Base-by-base conservation (phyloP, 2,329 filamentous ascomycete species). In the Alternaria gaisen region DNA sequence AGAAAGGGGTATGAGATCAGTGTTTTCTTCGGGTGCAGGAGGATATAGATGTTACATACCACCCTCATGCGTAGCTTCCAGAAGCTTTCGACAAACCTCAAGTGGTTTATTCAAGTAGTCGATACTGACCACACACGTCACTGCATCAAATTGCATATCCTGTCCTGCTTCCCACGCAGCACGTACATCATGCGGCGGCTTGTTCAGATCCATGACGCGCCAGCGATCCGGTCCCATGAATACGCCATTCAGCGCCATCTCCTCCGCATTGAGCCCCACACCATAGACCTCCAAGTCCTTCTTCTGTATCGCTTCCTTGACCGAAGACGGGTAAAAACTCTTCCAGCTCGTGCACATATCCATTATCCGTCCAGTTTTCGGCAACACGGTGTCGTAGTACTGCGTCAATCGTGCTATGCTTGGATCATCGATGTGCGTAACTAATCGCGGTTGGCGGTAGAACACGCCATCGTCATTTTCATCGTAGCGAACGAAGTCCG, bases 301-400 rank as follows among this genome's bases (percentile, higher is more conserved):
- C 1, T 60, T 65, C 18, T 68, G 56, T 0, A 73, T 76, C 0
- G 77, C 78, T 4, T 71, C 60, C 24, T 78, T 76, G 4, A 80
- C 24, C 0, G 61, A 47, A 0, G 64, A 9, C 0, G 83, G 82
- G 59, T 82, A 84, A 63, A 83, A 83, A 7, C 75, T 81, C 4
- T 83, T 76, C 84, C 84, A 86, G 26, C 80, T 82, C 1, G 78
- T 80, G 66, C 84, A 86, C 60, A 86, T 77, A 60, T 86, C 84
- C 11, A 86, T 63, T 0, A 86, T 79, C 1, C 68, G 71, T 1
- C 83, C 81, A 46, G 69, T 72, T 4, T 61, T 61, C 0, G 83
- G 83, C 4, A 86, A 72, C 1, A 75, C 75, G 0, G 65, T 63
- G n/a, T 72, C 71, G 68, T 86, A 86, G 72, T 86, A 86, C 3